A percentile compares a stretch with the other conserved stretches of the same genome.
Conservation (phyloP, 805 yeast genomes). For the Saitoella complicata region DNA sequence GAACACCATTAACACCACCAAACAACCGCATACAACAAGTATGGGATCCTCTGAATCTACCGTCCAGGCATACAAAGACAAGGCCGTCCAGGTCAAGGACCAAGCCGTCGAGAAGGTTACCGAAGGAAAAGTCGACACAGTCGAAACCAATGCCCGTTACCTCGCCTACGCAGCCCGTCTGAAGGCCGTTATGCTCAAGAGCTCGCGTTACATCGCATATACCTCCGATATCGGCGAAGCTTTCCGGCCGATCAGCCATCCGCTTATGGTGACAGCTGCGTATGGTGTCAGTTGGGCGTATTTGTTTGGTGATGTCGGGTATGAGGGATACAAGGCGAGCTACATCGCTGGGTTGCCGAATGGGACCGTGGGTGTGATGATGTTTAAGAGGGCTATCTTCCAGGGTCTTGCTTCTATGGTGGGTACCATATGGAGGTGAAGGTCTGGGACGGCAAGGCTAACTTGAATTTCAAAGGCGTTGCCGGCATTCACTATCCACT, state of each 20-base stretch:
- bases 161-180: constrained; percentile 70
- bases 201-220: constrained; percentile 56
- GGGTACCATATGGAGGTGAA: not conserved
- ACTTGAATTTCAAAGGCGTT: not conserved
- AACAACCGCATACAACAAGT: too few relatives aligned
- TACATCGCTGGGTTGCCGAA: not conserved
- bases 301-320: constrained; percentile 57
- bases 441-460: constrained; percentile 14
- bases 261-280: constrained; percentile 43
- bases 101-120: too few relatives aligned
- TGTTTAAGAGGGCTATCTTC: constrained; percentile 57
- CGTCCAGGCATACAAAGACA: too few relatives aligned
- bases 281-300: constrained; percentile 67
- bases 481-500: not conserved
- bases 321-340: constrained; percentile 45
- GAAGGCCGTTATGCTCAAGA: not conserved
- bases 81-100: too few relatives aligned
- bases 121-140: constrained; percentile 20
- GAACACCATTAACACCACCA: too few relatives aligned
- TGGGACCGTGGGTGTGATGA: constrained; percentile 32
- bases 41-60: too few relatives aligned
- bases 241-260: constrained; percentile 68
- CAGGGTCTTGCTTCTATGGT: constrained; percentile 73
- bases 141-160: constrained; percentile 43
- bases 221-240: constrained; percentile 80